Conservation (phyloP, 805 yeast species). For the Metschnikowia picachoensis region DNA sequence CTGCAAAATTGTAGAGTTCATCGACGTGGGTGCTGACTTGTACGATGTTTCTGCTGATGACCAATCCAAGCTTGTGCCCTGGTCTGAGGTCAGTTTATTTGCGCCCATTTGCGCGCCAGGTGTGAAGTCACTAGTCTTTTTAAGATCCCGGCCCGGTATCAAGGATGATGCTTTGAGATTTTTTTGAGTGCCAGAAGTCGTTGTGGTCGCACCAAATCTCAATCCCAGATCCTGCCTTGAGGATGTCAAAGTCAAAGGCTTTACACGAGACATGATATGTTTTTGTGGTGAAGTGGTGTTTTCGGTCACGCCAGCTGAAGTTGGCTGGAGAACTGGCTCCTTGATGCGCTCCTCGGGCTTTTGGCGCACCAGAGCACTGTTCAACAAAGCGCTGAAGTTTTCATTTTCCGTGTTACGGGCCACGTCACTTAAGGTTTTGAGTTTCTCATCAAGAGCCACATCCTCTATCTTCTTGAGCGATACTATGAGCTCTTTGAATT, state of each 20-base stretch:
- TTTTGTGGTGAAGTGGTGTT: no score
- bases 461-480: constrained; percentile 9
- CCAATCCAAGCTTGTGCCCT: constrained; percentile 4
- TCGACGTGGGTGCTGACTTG: neutral
- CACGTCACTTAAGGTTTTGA: constrained; percentile 6
- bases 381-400: constrained; percentile 30
- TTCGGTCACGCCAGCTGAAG: neutral
- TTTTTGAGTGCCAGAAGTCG: neutral
- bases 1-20: neutral
- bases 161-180: constrained; percentile 1
- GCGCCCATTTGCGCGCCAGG: neutral
- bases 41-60: constrained; percentile 5
- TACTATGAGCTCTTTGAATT: constrained; percentile 29
- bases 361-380: constrained; percentile 25
- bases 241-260: constrained; percentile 9
- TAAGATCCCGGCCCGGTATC: constrained; percentile 1
- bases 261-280: constrained; percentile 1
- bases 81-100: neutral
- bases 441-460: constrained; percentile 5
- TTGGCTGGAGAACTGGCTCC: constrained; percentile 19
- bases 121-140: neutral
- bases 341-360: constrained; percentile 22
- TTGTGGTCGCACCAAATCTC: constrained; percentile 10
- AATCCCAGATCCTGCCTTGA: constrained; percentile 4
- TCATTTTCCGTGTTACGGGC: constrained; percentile 3